Evolutionary conservation across 2,329 filamentous ascomycete genomes (phyloP), one percentile per base, ranked within the genome.

Genomic region (Clarireedia paspali): DNA sequence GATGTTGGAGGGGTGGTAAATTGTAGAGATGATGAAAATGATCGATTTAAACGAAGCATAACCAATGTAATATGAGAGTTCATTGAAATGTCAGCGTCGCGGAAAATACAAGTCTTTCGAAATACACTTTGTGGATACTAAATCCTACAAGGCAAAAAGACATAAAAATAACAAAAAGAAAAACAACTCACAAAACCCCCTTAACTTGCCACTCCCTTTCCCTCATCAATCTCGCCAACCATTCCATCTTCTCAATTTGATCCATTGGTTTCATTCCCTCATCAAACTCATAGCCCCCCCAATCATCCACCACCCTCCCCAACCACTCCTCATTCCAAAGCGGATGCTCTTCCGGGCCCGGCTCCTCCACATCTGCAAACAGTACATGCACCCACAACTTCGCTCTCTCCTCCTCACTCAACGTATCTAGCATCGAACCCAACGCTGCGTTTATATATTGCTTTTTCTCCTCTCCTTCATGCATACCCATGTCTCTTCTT

Each of bases 371-470:
- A 42, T 42, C 39, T 5, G 39, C 39, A 42, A 51, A 51, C 9
- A 51, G 30, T 15, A 51, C 12, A 51, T 36, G 30, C 20, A 51
- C 14, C n/a, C 26, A 42, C 26, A 45, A 17, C 10, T 46, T 60
- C 20, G 46, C 47, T 39, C 65, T 57, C 53, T 67, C 64, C 30
- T 57, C 58, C 6, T 24, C 40, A 10, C 60, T 64, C 26, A 67
- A 56, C 5, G 61, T 60, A 15, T 60, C 58, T 6, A 67, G 39
- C 58, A 67, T 42, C 6, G 55, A 57, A 15, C 52, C 62, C 38
- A 63, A 47, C 6, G 60, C 60, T n/a, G 47, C 56, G 17, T 62
- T 58, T 2, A 63, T 50, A 45, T 63, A 63, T 26, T 62, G 56
- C 42, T 27, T 60, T 6, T 27, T 55, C 26, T 62, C 56, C 39